Percentiles rank a stretch among this genome's conserved stretches.
Evolutionary conservation across 1,284 basidiomycete genomes (phyloP).

Genomic region (Cryptococcus sp.): DNA sequence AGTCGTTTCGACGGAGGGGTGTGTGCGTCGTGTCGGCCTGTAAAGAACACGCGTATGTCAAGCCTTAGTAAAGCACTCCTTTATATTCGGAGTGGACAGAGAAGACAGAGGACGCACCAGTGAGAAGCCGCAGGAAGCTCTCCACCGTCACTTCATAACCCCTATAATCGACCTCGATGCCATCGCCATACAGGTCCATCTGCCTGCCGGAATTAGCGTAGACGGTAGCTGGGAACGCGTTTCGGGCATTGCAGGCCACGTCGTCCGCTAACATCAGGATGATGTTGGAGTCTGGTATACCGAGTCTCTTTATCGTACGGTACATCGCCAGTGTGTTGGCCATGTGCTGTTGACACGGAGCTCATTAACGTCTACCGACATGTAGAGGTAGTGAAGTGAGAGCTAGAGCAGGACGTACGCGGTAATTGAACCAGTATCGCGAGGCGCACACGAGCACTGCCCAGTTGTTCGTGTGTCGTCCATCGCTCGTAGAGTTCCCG

Average conservation of each 20-base stretch:
- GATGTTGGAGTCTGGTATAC: conserved; percentile 97
- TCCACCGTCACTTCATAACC: conserved; percentile 98
- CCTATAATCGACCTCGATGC: conserved; percentile 96
- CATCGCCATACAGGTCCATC: conserved; percentile 91
- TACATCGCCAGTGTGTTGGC: conserved; percentile 98
- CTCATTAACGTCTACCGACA: neutral
- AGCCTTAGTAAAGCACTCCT: too few species aligned
- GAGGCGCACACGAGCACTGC: conserved; percentile 94
- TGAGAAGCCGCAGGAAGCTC: conserved; percentile 68
- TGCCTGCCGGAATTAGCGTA: conserved; percentile 77
- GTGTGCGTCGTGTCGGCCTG: conserved; percentile 64
- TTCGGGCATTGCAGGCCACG: conserved; percentile 88
- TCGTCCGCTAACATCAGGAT: conserved; percentile 99
- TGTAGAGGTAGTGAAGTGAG: too few species aligned
- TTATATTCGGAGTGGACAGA: neutral
- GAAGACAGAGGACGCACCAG: conserved; percentile 19
- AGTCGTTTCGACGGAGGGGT: conserved; percentile 90
- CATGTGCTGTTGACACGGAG: conserved; percentile 72
- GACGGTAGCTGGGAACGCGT: conserved; percentile 87
- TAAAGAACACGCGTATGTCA: too few species aligned
- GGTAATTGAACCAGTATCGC: conserved; percentile 97
- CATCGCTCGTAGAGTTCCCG: conserved; percentile 15
- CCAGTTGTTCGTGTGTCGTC: conserved; percentile 91
- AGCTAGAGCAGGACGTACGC: conserved; percentile 61
- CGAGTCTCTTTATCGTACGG: conserved; percentile 94